Base-by-base conservation (phyloP, 2,329 filamentous ascomycete genomes). In the Endoconidiophora laricicola region DNA sequence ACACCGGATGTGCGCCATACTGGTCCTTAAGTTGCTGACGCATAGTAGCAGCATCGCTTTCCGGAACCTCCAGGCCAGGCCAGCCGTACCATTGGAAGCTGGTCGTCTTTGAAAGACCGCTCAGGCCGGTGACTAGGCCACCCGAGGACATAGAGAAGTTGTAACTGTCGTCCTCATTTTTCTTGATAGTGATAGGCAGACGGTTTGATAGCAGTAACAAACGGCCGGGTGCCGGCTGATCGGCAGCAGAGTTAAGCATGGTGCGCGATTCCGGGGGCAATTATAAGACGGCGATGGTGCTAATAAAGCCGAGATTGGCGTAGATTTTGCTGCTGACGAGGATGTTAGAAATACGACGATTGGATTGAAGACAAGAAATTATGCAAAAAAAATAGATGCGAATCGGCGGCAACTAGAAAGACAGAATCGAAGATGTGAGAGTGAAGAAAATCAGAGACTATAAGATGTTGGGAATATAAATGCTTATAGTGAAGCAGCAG, bases 41-140 rank as follows among this genome's bases (percentile, higher is more conserved):
- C 64, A 98, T 79, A 50, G 74, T 72, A 2, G 74, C 71, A 41
- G 85, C 75, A 65, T 96, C 90, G 50, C 79, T 75, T 55, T 93
- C 85, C 38, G 90, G 90, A 3, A 96, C 79, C 65, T 96, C 86
- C 45, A 94, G 69, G 37, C 91, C 91, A 1, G 91, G 88, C 90
- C 91, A 96, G 57, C 91, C 91, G 66, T 96, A 96, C 91, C 91
- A 98, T 65, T 91, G 85, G 66, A 96, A 96, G 57, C 81, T 90
- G 23, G 86, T 94, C 29, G 86, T 83, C 67, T 95, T 95, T 59
- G 85, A 82, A 52, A 96, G 69, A 23, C 91, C 91, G 57, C 86
- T 94, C 54, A 98, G 72, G 18, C 91, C 91, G 46, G 86, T 94
- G 60, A 96, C 91, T 39, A 98, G 76, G 39, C 91, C 91, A 52